Evolutionary conservation across 352 stramenopile genomes (phyloP).

Genomic region (Globisporangium okanoganense): DNA sequence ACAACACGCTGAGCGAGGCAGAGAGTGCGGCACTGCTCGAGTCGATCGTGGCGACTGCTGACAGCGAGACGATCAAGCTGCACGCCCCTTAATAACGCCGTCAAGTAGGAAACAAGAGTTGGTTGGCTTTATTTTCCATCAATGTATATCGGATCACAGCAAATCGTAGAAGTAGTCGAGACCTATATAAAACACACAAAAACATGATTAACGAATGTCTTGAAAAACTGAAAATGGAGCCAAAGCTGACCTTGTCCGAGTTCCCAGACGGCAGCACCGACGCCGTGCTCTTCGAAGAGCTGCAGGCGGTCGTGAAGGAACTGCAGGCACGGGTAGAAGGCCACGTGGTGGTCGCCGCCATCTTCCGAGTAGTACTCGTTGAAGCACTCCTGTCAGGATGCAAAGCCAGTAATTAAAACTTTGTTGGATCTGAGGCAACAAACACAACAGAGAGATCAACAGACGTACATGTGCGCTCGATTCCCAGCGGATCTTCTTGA

Average conservation of each 20-base stretch:
- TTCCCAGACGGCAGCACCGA: conserved; percentile 71
- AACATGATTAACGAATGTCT: no score
- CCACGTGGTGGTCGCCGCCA: conserved; percentile 31
- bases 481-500: conserved; percentile 51
- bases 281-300: conserved; percentile 41
- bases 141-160: no score
- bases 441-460: not conserved
- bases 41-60: not conserved
- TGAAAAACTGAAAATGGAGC: no score
- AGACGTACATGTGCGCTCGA: conserved; percentile 34
- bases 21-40: conserved; percentile 5
- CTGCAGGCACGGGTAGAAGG: conserved; percentile 83
- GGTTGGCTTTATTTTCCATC: conserved; percentile 5
- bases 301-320: conserved; percentile 67
- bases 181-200: conserved; percentile 28
- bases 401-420: not conserved
- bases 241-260: conserved; percentile 61
- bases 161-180: conserved; percentile 78
- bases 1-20: conserved; percentile 5
- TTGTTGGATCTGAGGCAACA: no score
- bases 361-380: conserved; percentile 37
- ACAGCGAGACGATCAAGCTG: not conserved
- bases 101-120: not conserved
- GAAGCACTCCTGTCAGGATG: conserved; percentile 49
- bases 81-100: not conserved